phyloP scores from a whole-genome alignment of 768 basidiomycete genomes.

The Tylopilus sp. region DNA sequence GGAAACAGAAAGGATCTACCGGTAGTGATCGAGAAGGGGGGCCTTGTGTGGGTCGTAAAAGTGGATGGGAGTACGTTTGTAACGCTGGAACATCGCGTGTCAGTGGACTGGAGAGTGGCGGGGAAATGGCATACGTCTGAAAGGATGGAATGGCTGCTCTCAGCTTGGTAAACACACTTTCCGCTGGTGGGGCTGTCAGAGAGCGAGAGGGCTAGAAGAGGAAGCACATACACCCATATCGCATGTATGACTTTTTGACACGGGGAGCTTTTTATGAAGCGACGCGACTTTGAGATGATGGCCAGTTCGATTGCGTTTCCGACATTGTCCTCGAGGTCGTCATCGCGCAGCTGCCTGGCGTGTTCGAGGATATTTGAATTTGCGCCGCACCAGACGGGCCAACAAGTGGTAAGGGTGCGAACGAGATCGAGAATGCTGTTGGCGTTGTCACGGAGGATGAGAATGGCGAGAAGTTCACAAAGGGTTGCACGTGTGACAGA shows the following conservation, averaged over 20 bases:
- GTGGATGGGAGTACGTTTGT: conserved; percentile 88
- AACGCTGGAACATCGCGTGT: conserved; percentile 55
- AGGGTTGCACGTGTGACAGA: conserved; percentile 74
- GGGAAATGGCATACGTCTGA: conserved; percentile 64
- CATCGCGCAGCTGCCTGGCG: conserved; percentile 62
- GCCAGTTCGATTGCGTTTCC: conserved; percentile 95
- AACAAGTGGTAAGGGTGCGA: conserved; percentile 69
- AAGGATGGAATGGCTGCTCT: conserved; percentile 84
- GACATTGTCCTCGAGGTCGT: conserved; percentile 71
- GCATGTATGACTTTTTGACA: conserved; percentile 89
- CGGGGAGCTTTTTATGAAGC: conserved; percentile 85
- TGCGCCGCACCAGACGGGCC: conserved; percentile 79
- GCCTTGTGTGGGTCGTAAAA: conserved; percentile 95
- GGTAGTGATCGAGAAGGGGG: conserved; percentile 92
- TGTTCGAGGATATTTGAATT: conserved; percentile 53
- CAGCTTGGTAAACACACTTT: conserved; percentile 86
- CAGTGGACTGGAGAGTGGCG: not conserved
- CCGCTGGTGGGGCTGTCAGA: conserved; percentile 49
- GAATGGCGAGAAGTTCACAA: conserved; percentile 88
- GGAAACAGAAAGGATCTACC: conserved; percentile 43
- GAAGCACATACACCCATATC: conserved; percentile 63
- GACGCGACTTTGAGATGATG: conserved; percentile 80
- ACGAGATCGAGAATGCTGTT: conserved; percentile 67
- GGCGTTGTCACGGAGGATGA: conserved; percentile 69
- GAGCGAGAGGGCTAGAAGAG: not conserved